phyloP scores from a whole-genome alignment of 441 rosid species.

The Kokia cookei region DNA sequence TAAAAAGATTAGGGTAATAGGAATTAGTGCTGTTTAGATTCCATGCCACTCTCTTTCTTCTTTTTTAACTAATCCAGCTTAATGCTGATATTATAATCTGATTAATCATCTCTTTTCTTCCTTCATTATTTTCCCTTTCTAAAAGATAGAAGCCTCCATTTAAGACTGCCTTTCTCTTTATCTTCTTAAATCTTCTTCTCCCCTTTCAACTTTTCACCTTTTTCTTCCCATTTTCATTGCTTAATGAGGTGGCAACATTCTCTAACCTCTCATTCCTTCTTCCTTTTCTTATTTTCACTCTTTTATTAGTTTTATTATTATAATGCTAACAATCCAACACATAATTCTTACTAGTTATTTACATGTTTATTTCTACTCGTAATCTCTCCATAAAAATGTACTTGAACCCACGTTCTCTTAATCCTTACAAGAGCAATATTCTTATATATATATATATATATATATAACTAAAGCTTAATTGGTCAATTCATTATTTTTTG shows the following conservation, averaged over 20 bases:
- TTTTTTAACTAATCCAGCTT: slow-evolving; percentile 9
- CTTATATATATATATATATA: no score
- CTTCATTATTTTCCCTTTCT: slow-evolving; percentile 2
- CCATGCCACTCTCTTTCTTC: not conserved
- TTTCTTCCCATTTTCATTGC: not conserved
- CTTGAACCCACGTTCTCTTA: no score
- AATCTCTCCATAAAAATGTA: no score
- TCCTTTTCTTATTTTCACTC: not conserved
- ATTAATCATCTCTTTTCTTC: slow-evolving; percentile 7
- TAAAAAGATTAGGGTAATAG: slow-evolving; percentile 15
- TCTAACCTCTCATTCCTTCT: not conserved
- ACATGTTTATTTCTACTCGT: no score
- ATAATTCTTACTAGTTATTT: no score
- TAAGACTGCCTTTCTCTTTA: slow-evolving; percentile 15
- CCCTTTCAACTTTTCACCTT: not conserved
- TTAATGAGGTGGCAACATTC: slow-evolving; percentile 1
- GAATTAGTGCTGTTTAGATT: slow-evolving; percentile 3
- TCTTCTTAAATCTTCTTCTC: not conserved
- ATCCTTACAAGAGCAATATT: no score
- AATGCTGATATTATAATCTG: slow-evolving; percentile 9
- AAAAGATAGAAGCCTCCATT: slow-evolving; percentile 35
- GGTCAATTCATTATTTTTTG: no score
- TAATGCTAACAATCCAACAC: no score
- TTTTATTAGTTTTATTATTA: no score
- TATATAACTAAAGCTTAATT: no score